These are phyloP conservation scores for Phaeosphaeria sp. DNA, from an alignment of 2,329 filamentous ascomycete genomes.

Conservation along the genomic window DNA sequence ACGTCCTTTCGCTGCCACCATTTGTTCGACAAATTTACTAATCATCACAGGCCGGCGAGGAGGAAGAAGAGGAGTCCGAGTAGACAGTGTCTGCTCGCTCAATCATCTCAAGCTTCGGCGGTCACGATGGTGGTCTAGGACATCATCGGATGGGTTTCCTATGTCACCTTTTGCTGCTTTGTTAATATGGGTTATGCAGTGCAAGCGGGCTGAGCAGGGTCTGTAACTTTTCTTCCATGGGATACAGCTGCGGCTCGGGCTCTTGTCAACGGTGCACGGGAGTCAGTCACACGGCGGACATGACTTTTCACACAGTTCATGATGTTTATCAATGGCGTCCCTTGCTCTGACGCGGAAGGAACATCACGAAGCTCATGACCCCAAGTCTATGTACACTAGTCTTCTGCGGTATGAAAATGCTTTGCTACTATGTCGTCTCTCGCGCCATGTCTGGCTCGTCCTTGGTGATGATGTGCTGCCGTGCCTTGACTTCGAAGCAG, in stretches of 20 bases:
- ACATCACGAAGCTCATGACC: slow-evolving; percentile 48
- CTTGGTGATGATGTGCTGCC: slow-evolving; percentile 3
- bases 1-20: slow-evolving; percentile 15
- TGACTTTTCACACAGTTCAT: slow-evolving; percentile 27
- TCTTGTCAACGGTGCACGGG: slow-evolving; percentile 15
- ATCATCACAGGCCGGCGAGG: slow-evolving; percentile 36
- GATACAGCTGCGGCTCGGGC: slow-evolving; percentile 31
- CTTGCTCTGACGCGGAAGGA: slow-evolving; percentile 29
- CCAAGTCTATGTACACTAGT: slow-evolving; percentile 45
- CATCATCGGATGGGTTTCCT: slow-evolving; percentile 30
- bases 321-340: slow-evolving; percentile 40
- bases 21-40: slow-evolving; percentile 13
- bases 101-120: slow-evolving; percentile 18
- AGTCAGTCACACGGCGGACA: slow-evolving; percentile 18
- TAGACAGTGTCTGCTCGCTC: slow-evolving; percentile 29
- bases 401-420: slow-evolving; percentile 43
- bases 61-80: slow-evolving; percentile 52
- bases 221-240: slow-evolving; percentile 27
- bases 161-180: slow-evolving; percentile 32
- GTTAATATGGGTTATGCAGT: slow-evolving; percentile 31
- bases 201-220: slow-evolving; percentile 32
- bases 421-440: slow-evolving; percentile 21
- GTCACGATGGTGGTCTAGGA: slow-evolving; percentile 31
- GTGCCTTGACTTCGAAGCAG: background rate
- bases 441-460: too few species aligned